Conservation (phyloP, 352 stramenopile species). For the Phytopythium boreale region DNA sequence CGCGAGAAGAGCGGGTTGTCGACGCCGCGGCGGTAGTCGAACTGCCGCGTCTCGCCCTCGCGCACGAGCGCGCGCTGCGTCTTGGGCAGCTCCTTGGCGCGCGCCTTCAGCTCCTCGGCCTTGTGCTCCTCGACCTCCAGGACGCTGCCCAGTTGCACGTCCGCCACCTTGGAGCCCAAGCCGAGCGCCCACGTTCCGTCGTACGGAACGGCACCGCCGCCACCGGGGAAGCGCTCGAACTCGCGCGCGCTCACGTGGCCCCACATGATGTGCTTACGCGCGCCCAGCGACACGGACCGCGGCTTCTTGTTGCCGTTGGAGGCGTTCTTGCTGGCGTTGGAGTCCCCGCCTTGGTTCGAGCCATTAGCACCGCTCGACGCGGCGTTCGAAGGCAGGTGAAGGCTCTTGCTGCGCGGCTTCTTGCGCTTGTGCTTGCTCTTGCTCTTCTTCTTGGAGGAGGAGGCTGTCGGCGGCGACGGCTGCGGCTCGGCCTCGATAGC, state of each 20-base stretch:
- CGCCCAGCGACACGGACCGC: slow-evolving; percentile 58
- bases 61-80: slow-evolving; percentile 49
- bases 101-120: slow-evolving; percentile 44
- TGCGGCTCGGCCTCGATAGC: slow-evolving; percentile 17
- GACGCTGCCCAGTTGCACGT: slow-evolving; percentile 71
- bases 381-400: slow-evolving; percentile 42
- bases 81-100: slow-evolving; percentile 63
- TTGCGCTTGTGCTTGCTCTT: slow-evolving; percentile 74
- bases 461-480: background rate
- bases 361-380: background rate
- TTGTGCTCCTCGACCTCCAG: slow-evolving; percentile 58
- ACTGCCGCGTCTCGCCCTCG: slow-evolving; percentile 73
- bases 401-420: slow-evolving; percentile 66
- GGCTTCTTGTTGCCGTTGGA: slow-evolving; percentile 33
- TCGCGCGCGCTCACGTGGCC: slow-evolving; percentile 64
- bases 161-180: slow-evolving; percentile 51
- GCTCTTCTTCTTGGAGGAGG: slow-evolving; percentile 53
- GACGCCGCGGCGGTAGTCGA: slow-evolving; percentile 70
- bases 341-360: background rate
- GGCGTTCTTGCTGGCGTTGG: background rate
- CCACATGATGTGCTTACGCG: slow-evolving; percentile 76
- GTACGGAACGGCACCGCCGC: slow-evolving; percentile 70
- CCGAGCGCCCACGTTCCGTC: slow-evolving; percentile 81
- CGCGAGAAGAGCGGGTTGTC: slow-evolving; percentile 79
- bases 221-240: slow-evolving; percentile 77